Evolutionary conservation across 2,329 filamentous ascomycete species (phyloP).

Genomic region (Hypoxylon sp.): DNA sequence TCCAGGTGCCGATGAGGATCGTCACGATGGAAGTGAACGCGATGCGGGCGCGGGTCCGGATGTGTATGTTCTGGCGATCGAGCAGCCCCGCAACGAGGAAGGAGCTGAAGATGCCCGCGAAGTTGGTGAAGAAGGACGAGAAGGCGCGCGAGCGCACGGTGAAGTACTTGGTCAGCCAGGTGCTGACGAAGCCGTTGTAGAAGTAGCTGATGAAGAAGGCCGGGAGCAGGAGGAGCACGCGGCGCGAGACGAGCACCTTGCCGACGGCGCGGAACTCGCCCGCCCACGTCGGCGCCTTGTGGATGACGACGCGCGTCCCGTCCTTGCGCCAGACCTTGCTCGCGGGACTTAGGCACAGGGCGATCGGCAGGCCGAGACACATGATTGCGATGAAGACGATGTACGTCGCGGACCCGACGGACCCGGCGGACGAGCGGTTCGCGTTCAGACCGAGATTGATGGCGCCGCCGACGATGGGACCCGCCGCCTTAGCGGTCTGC

Average conservation of each 20-base stretch:
- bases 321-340: constrained; percentile 47
- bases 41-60: constrained; percentile 42
- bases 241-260: constrained; percentile 37
- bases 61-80: constrained; percentile 44
- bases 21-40: constrained; percentile 41
- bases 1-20: constrained; percentile 45
- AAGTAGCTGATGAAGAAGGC: constrained; percentile 50
- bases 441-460: constrained; percentile 59
- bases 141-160: constrained; percentile 47
- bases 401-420: constrained; percentile 42
- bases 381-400: constrained; percentile 48
- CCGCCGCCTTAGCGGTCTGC: constrained; percentile 52
- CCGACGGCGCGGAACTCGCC: constrained; percentile 46
- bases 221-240: constrained; percentile 46
- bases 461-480: constrained; percentile 58
- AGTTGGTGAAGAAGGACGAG: constrained; percentile 49
- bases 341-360: constrained; percentile 45
- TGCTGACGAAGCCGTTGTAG: constrained; percentile 47
- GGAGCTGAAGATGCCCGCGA: constrained; percentile 45
- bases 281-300: constrained; percentile 39
- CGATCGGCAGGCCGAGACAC: constrained; percentile 46
- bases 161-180: constrained; percentile 47
- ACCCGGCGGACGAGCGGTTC: constrained; percentile 32
- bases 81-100: constrained; percentile 45
- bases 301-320: constrained; percentile 41